Conservation (phyloP, 139 green algal species). For the Micromonas commoda region DNA sequence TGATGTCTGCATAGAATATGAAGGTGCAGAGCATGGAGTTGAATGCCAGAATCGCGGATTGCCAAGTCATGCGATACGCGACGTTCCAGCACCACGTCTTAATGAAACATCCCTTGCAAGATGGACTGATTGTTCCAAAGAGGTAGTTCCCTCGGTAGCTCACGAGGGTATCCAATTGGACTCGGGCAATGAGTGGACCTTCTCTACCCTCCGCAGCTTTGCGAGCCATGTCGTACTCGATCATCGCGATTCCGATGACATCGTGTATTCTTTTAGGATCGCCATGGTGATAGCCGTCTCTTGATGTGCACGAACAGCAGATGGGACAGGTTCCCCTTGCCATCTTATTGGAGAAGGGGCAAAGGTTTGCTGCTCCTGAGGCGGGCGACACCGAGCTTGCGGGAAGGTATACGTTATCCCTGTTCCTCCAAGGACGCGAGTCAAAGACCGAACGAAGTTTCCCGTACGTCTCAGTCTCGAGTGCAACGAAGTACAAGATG, state of each 20-base stretch:
- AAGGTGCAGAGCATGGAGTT: constrained; percentile 15
- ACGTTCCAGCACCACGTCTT: constrained; percentile 25
- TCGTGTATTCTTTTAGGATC: constrained; percentile 2
- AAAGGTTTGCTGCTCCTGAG: neutral
- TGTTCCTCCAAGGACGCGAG: constrained; percentile 14
- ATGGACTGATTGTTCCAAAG: constrained; percentile 16
- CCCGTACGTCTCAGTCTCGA: constrained; percentile 21
- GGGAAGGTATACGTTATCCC: neutral
- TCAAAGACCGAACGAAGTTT: constrained; percentile 6
- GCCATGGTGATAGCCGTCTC: constrained; percentile 20
- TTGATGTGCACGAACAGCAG: neutral
- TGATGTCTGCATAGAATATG: constrained; percentile 5
- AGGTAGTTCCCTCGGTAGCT: constrained; percentile 16
- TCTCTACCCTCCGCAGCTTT: neutral
- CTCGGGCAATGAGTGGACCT: neutral
- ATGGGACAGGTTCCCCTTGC: constrained; percentile 16
- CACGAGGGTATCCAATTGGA: constrained; percentile 14
- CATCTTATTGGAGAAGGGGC: neutral
- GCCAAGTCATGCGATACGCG: constrained; percentile 19
- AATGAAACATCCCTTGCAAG: constrained; percentile 19
- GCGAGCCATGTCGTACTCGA: constrained; percentile 5
- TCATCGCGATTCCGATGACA: neutral
- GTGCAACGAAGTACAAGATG: neutral
- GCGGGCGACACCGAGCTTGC: neutral
- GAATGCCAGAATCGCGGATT: constrained; percentile 22